These are phyloP conservation scores for Barnettozyma pratensis DNA, from an alignment of 805 yeast genomes.

Conservation along the genomic window DNA sequence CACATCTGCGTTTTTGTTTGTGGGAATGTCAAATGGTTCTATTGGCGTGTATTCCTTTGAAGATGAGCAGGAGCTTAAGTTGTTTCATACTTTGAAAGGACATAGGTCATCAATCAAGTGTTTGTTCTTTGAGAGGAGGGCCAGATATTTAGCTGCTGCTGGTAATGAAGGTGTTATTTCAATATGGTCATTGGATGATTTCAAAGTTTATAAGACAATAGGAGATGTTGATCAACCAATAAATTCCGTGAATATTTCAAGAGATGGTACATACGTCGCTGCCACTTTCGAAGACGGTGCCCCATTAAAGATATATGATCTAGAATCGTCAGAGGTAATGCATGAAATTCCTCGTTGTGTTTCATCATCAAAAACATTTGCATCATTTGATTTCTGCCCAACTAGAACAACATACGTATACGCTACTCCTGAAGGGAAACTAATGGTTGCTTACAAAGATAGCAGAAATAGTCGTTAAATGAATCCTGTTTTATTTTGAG, in stretches of 20 bases:
- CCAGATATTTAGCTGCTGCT: slow-evolving; percentile 46
- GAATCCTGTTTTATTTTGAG: not conserved
- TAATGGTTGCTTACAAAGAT: slow-evolving; percentile 4
- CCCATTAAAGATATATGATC: slow-evolving; percentile 36
- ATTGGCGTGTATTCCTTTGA: slow-evolving; percentile 23
- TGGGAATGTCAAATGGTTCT: slow-evolving; percentile 46
- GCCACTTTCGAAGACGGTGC: slow-evolving; percentile 38
- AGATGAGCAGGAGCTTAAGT: slow-evolving; percentile 2
- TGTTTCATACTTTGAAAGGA: slow-evolving; percentile 27
- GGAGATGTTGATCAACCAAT: slow-evolving; percentile 41
- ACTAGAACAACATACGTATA: slow-evolving; percentile 21
- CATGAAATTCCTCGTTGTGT: slow-evolving; percentile 14
- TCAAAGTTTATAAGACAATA: slow-evolving; percentile 35
- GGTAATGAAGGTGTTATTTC: slow-evolving; percentile 53
- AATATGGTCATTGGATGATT: slow-evolving; percentile 39
- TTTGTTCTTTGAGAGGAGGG: slow-evolving; percentile 47
- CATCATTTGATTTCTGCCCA: slow-evolving; percentile 31
- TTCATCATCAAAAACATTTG: slow-evolving; percentile 19
- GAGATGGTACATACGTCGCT: slow-evolving; percentile 43
- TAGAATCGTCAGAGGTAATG: slow-evolving; percentile 22
- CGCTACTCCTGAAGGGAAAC: slow-evolving; percentile 23
- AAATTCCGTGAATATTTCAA: slow-evolving; percentile 32
- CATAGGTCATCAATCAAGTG: slow-evolving; percentile 49
- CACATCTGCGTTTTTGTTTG: slow-evolving; percentile 32
- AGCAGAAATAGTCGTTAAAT: not conserved